These are phyloP conservation scores for Mycosarcoma mackinlayi DNA, from an alignment of 1,284 basidiomycete species.

Conservation along the genomic window DNA sequence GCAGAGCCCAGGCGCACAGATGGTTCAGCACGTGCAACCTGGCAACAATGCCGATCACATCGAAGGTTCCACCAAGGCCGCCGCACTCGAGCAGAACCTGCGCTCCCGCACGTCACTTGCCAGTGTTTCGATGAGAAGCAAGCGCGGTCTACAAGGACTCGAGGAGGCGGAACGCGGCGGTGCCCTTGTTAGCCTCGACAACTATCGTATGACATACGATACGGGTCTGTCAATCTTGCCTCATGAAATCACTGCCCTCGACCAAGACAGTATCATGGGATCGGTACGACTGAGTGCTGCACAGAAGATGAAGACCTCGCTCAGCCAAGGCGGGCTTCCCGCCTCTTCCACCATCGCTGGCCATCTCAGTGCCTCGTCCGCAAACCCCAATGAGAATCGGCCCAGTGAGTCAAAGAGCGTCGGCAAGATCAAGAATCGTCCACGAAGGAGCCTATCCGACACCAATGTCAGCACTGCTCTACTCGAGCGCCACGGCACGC, in stretches of 20 bases:
- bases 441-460: conserved; percentile 38
- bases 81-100: conserved; percentile 34
- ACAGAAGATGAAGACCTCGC: conserved; percentile 16
- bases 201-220: conserved; percentile 44
- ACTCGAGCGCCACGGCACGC: conserved; percentile 55
- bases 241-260: conserved; percentile 42
- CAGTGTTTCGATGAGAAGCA: conserved; percentile 50
- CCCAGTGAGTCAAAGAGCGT: background rate
- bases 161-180: conserved; percentile 56
- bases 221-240: conserved; percentile 50
- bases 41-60: background rate
- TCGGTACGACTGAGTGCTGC: conserved; percentile 27
- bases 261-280: conserved; percentile 54
- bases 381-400: background rate
- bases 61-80: conserved; percentile 33
- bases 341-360: conserved; percentile 3
- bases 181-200: conserved; percentile 55
- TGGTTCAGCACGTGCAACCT: background rate
- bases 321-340: conserved; percentile 17
- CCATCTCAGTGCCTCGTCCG: conserved; percentile 8
- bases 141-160: conserved; percentile 45
- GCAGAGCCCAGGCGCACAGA: conserved; percentile 26
- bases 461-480: conserved; percentile 23
- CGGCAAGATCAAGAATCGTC: conserved; percentile 31
- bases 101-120: conserved; percentile 34